Conservation (phyloP, 2,329 filamentous ascomycete species). For the Nigrospora sphaerica region DNA sequence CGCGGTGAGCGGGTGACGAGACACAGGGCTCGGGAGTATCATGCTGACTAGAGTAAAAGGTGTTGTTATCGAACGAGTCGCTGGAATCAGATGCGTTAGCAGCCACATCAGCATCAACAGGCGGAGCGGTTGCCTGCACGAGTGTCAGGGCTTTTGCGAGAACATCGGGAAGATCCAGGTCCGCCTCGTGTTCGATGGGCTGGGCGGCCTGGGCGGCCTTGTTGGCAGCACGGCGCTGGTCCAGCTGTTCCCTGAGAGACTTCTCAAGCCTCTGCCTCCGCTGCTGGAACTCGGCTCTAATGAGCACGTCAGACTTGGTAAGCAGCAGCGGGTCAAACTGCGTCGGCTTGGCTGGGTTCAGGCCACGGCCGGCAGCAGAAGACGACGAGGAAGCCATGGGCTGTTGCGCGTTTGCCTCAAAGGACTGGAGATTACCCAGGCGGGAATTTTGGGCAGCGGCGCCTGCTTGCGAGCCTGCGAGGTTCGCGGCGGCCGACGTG, state of each 20-base stretch:
- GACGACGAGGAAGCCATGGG: slow-evolving; percentile 16
- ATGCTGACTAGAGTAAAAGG: slow-evolving; percentile 92
- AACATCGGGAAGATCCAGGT: slow-evolving; percentile 67
- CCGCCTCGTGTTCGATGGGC: slow-evolving; percentile 45
- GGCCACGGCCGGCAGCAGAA: slow-evolving; percentile 11
- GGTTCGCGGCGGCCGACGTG: background rate
- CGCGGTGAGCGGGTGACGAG: slow-evolving; percentile 40
- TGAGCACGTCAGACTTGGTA: slow-evolving; percentile 77
- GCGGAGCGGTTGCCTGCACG: slow-evolving; percentile 61
- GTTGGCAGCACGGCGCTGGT: slow-evolving; percentile 45
- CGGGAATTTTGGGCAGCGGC: slow-evolving; percentile 15
- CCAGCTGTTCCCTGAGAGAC: slow-evolving; percentile 67
- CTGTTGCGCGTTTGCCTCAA: slow-evolving; percentile 28
- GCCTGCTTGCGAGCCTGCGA: slow-evolving; percentile 11
- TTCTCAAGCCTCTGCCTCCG: slow-evolving; percentile 79
- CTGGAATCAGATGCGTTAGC: slow-evolving; percentile 55
- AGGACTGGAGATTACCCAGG: slow-evolving; percentile 25
- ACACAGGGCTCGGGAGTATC: slow-evolving; percentile 60
- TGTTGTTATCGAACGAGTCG: slow-evolving; percentile 88
- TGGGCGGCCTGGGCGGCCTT: slow-evolving; percentile 32
- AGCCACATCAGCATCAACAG: slow-evolving; percentile 46
- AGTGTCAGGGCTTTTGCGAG: slow-evolving; percentile 63
- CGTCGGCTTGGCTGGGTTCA: slow-evolving; percentile 35
- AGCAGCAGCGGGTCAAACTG: slow-evolving; percentile 78
- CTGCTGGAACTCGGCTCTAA: slow-evolving; percentile 73